Conservation (phyloP, 2,329 filamentous ascomycete species). For the Calonectria naviculata region DNA sequence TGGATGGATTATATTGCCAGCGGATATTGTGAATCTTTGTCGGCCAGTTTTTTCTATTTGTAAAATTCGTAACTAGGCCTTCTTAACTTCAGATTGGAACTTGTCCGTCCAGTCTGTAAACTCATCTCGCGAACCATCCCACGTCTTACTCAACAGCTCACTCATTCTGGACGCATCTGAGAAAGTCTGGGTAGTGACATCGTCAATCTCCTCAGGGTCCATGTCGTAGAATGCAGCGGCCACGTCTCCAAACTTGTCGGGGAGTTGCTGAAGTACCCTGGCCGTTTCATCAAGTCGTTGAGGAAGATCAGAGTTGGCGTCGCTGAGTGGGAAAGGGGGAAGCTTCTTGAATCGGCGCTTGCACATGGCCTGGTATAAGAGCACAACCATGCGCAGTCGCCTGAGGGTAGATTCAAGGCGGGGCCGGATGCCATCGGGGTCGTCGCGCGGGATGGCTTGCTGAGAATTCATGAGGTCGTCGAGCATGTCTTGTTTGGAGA, state of each 20-base stretch:
- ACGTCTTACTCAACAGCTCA: conserved; percentile 67
- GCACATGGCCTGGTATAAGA: conserved; percentile 76
- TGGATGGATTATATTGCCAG: neutral
- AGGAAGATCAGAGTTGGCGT: conserved; percentile 45
- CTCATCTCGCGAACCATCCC: conserved; percentile 76
- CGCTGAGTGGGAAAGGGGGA: conserved; percentile 53
- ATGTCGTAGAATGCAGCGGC: conserved; percentile 79
- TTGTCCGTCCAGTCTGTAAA: conserved; percentile 81
- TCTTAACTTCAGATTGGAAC: conserved; percentile 65
- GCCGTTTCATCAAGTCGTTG: conserved; percentile 67
- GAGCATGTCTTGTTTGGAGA: conserved; percentile 66
- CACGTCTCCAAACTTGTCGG: conserved; percentile 76
- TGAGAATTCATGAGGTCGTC: conserved; percentile 76
- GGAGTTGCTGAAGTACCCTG: conserved; percentile 66
- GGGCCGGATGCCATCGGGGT: conserved; percentile 72
- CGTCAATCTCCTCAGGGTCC: conserved; percentile 68
- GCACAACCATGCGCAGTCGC: conserved; percentile 72
- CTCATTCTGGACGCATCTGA: conserved; percentile 67
- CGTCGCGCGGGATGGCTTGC: conserved; percentile 70
- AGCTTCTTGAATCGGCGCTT: conserved; percentile 76
- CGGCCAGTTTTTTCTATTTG: neutral
- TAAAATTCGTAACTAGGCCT: conserved; percentile 33
- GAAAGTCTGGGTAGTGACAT: conserved; percentile 69
- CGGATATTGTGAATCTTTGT: neutral
- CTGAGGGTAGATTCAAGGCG: conserved; percentile 73